Evolutionary conservation across 768 basidiomycete species (phyloP).

Genomic region (Macrolepiota dolichaula): DNA sequence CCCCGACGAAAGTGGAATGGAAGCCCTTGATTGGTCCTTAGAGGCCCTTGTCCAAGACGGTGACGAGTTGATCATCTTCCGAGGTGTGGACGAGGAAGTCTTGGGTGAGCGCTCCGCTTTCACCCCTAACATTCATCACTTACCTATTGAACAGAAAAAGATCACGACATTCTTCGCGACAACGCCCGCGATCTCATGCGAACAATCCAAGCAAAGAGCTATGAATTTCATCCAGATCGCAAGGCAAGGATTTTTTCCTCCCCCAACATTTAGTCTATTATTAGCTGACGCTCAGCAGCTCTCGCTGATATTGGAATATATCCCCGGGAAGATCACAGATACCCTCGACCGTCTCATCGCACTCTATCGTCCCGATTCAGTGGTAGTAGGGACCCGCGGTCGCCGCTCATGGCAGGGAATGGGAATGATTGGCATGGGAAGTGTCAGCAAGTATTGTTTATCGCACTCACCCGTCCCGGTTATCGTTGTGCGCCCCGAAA

Average conservation of each 20-base stretch:
- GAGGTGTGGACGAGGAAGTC: constrained; percentile 87
- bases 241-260: constrained; percentile 53
- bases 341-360: constrained; percentile 92
- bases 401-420: constrained; percentile 40
- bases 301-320: constrained; percentile 90
- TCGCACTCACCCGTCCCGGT: constrained; percentile 94
- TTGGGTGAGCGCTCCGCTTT: constrained; percentile 46
- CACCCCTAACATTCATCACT: background rate
- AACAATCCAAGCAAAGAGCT: constrained; percentile 74
- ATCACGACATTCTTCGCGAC: constrained; percentile 73
- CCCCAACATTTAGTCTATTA: background rate
- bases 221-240: constrained; percentile 72
- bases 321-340: constrained; percentile 86
- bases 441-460: constrained; percentile 70
- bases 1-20: constrained; percentile 80
- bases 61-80: constrained; percentile 89
- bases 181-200: constrained; percentile 84
- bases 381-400: constrained; percentile 91
- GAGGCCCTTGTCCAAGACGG: constrained; percentile 82
- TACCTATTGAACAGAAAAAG: constrained; percentile 49
- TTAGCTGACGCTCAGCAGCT: constrained; percentile 40
- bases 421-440: constrained; percentile 39
- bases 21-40: constrained; percentile 92
- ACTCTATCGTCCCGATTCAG: constrained; percentile 85
- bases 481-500: constrained; percentile 90